Evolutionary conservation across 495 filamentous ascomycete genomes (phyloP).

Genomic region (Aspergillus saccharolyticus): DNA sequence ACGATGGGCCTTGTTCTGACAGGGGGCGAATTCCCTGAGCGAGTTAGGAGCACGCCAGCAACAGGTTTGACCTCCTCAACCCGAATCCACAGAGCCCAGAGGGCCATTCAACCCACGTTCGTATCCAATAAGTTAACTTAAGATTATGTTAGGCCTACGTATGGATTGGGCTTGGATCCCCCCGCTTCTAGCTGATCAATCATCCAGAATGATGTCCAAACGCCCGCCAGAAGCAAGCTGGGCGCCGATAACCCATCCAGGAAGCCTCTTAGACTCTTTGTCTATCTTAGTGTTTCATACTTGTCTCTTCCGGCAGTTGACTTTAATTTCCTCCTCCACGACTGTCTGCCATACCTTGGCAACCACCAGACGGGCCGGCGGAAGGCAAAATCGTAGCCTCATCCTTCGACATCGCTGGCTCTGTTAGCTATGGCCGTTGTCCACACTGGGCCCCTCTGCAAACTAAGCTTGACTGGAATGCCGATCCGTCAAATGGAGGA

Average conservation of each 20-base stretch:
- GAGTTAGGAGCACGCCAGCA: conserved; percentile 18
- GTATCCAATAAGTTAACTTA: conserved; percentile 24
- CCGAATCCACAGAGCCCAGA: conserved; percentile 16
- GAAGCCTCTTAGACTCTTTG: neutral
- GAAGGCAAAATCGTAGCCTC: conserved; percentile 12
- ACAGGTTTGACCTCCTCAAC: conserved; percentile 22
- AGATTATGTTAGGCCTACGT: conserved; percentile 19
- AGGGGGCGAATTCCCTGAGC: conserved; percentile 22
- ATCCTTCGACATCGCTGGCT: conserved; percentile 10
- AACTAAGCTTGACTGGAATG: conserved; percentile 26
- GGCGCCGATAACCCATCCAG: neutral
- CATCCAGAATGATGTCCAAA: conserved; percentile 15
- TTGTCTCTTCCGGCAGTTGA: conserved; percentile 7
- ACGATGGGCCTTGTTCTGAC: conserved; percentile 22
- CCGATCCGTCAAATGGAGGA: conserved; percentile 26
- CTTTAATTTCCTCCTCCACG: conserved; percentile 19
- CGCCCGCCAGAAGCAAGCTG: neutral
- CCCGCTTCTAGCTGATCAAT: conserved; percentile 22
- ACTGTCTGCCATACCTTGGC: conserved; percentile 23
- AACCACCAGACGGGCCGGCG: conserved; percentile 17
- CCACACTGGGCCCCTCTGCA: conserved; percentile 14
- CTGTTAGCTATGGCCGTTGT: conserved; percentile 14
- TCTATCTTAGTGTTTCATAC: conserved; percentile 17
- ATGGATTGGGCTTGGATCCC: conserved; percentile 23
- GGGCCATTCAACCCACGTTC: conserved; percentile 15